Evolutionary conservation across 805 yeast species (phyloP).

Genomic region (Vanderwaltozyma verrucispora): DNA sequence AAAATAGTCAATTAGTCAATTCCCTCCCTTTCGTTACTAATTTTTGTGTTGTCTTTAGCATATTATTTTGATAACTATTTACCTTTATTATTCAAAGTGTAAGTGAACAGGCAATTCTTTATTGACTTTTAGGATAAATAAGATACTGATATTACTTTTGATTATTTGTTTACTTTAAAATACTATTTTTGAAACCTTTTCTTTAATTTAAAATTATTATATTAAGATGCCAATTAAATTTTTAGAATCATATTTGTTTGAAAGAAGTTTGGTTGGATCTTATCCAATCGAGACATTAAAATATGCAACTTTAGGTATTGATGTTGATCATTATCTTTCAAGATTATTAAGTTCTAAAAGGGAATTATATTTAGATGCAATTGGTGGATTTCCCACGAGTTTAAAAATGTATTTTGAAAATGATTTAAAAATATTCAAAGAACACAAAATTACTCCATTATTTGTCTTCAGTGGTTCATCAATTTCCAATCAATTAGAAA

Average conservation of each 20-base stretch:
- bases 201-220: too few species aligned
- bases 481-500: slow-evolving; percentile 28
- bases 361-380: slow-evolving; percentile 62
- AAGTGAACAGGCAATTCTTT: too few species aligned
- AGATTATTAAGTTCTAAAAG: slow-evolving; percentile 49
- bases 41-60: too few species aligned
- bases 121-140: too few species aligned
- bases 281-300: slow-evolving; percentile 54
- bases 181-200: too few species aligned
- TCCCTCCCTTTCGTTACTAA: too few species aligned
- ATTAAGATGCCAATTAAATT: slow-evolving; percentile 36
- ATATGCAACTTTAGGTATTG: slow-evolving; percentile 69
- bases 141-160: too few species aligned
- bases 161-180: too few species aligned
- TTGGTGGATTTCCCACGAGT: slow-evolving; percentile 72
- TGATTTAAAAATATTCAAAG: slow-evolving; percentile 52
- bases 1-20: too few species aligned
- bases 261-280: slow-evolving; percentile 50
- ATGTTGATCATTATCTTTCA: slow-evolving; percentile 68
- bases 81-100: too few species aligned
- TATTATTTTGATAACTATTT: too few species aligned
- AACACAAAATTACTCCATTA: slow-evolving; percentile 60
- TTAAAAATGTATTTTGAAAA: slow-evolving; percentile 45
- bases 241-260: slow-evolving; percentile 59
- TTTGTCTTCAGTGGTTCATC: slow-evolving; percentile 68